A percentile compares a stretch with the other conserved stretches of the same genome.
These are phyloP conservation scores for Rubia peregrina DNA, from an alignment of 305 asterid species.

Conservation along the genomic window DNA sequence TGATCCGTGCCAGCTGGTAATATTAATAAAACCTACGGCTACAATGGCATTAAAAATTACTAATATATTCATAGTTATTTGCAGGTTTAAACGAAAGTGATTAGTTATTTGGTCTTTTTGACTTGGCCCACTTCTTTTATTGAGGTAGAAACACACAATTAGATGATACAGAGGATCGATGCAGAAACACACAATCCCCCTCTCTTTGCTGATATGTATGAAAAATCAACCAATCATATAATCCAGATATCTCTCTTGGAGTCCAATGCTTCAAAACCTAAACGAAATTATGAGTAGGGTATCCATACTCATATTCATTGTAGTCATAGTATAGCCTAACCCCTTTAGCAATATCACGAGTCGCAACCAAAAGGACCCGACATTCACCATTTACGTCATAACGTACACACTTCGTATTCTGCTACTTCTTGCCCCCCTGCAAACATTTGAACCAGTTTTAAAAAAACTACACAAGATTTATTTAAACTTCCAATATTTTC, in stretches of 20 bases:
- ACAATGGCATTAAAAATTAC: too few species aligned
- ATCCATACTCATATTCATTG: conserved; percentile 77
- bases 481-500: not conserved
- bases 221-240: too few species aligned
- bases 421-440: conserved; percentile 81
- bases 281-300: conserved; percentile 77
- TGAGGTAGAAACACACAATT: too few species aligned
- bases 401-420: conserved; percentile 72
- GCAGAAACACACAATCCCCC: too few species aligned
- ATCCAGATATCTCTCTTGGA: not conserved
- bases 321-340: conserved; percentile 85
- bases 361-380: conserved; percentile 59
- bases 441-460: conserved; percentile 23
- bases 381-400: conserved; percentile 60
- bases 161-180: too few species aligned
- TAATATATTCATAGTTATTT: too few species aligned
- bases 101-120: too few species aligned
- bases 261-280: conserved; percentile 24
- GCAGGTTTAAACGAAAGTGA: too few species aligned
- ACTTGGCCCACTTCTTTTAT: too few species aligned
- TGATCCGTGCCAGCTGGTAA: too few species aligned
- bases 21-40: too few species aligned
- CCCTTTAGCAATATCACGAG: conserved; percentile 68
- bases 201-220: too few species aligned
- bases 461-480: conserved; percentile 13